Evolutionary conservation across 2,329 filamentous ascomycete species (phyloP).

Genomic region (Scortechinia acanthostroma): DNA sequence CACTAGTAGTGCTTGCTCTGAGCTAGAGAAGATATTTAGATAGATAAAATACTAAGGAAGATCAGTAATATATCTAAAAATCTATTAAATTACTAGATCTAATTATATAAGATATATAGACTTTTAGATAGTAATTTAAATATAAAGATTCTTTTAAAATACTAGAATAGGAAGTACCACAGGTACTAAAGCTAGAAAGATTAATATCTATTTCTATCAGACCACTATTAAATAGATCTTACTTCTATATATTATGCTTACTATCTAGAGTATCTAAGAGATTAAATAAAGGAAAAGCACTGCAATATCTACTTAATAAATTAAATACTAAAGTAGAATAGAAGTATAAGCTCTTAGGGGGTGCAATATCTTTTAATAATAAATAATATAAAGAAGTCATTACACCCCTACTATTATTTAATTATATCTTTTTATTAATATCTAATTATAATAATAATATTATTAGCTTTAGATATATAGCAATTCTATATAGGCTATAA

Average conservation of each 20-base stretch:
- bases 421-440: slow-evolving; percentile 2
- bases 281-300: too few relatives aligned
- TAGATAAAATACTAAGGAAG: too few relatives aligned
- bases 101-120: not conserved
- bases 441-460: not conserved
- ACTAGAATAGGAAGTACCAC: not conserved
- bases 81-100: too few relatives aligned
- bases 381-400: not conserved
- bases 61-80: too few relatives aligned
- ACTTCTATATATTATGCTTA: too few relatives aligned
- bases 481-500: not conserved
- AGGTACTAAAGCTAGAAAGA: not conserved
- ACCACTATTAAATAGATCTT: too few relatives aligned
- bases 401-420: not conserved
- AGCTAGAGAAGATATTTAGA: too few relatives aligned
- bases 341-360: not conserved
- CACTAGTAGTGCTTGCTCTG: too few relatives aligned
- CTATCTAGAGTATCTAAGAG: too few relatives aligned
- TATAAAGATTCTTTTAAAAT: not conserved
- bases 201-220: not conserved
- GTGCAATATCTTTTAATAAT: not conserved
- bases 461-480: not conserved
- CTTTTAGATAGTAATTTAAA: not conserved
- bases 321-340: not conserved
- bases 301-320: too few relatives aligned